phyloP scores from a whole-genome alignment of 345 rosid genomes.

The Rhodomyrtus tomentosa region DNA sequence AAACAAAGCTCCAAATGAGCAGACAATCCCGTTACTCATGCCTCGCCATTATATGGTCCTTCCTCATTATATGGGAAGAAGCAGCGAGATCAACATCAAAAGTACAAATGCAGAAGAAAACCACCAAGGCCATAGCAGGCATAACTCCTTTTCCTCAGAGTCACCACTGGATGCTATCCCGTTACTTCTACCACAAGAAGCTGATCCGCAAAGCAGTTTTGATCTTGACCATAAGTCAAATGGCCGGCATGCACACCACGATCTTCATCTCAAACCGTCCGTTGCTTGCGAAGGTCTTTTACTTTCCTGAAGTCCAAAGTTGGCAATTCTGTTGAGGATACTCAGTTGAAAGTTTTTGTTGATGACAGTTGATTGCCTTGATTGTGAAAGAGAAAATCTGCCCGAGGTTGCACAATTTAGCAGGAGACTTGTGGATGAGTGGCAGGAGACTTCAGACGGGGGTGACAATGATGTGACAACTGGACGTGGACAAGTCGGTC shows the following conservation, averaged over 20 bases:
- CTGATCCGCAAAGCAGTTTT: slow-evolving; percentile 14
- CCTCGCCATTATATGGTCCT: slow-evolving; percentile 96
- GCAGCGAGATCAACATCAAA: slow-evolving; percentile 42
- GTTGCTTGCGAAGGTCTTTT: not conserved
- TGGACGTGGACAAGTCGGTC: slow-evolving; percentile 35
- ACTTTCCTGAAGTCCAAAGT: slow-evolving; percentile 9
- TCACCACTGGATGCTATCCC: slow-evolving; percentile 70
- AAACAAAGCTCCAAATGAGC: slow-evolving; percentile 83
- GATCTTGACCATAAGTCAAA: slow-evolving; percentile 8
- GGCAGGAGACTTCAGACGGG: slow-evolving; percentile 18
- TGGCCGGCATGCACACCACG: not conserved
- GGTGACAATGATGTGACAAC: slow-evolving; percentile 14
- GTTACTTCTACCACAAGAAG: slow-evolving; percentile 80
- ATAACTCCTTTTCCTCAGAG: slow-evolving; percentile 32
- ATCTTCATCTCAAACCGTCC: slow-evolving; percentile 2
- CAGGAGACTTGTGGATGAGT: slow-evolving; percentile 25
- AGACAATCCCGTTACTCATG: slow-evolving; percentile 72
- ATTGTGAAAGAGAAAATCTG: slow-evolving; percentile 8
- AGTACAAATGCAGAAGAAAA: slow-evolving; percentile 22
- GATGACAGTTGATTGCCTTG: slow-evolving; percentile 14
- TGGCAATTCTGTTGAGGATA: slow-evolving; percentile 13
- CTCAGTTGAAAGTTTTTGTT: slow-evolving; percentile 2
- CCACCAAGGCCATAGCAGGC: slow-evolving; percentile 18
- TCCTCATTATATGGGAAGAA: slow-evolving; percentile 85
- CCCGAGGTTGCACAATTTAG: slow-evolving; percentile 2